Base-by-base conservation (phyloP, 2,329 filamentous ascomycete species). In the Curvularia lunata region DNA sequence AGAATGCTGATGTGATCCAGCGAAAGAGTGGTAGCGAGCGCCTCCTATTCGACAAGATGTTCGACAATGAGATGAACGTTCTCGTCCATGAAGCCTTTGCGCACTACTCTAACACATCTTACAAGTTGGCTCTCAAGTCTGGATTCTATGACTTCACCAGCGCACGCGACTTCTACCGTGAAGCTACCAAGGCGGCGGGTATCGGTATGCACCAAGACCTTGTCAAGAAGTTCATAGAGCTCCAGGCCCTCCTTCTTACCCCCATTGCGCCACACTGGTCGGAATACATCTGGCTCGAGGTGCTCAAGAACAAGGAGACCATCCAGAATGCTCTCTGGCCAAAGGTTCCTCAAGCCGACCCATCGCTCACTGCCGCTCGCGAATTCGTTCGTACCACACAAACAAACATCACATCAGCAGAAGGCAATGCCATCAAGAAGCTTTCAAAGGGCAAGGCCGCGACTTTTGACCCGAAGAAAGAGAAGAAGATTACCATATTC, bases 221-320 rank as follows among this genome's bases (percentile, higher is more conserved):
- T 10, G 84, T 94, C 30, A 80, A 86, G 67, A 86, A 88, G 66
- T 99, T 95, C 78, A 87, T 97, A 65, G 90, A 96, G 79, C 84
- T 96, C 19, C 94, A 97, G 77, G 88, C 91, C 45, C 84, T 96
- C 49, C 83, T 97, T 71, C 81, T 98, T 66, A 85, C 89, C 3
- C 90, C 92, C 50, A 88, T 98, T 62, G 89, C 94, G 2, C 94
- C 95, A 57, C 95, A 99, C 79, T 98, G 92, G 89, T 84, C 91
- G 46, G 95, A 99, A 75, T 90, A 96, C 78, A 87, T 99, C 74
- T 98, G 92, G 92, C 86, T 90, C 53, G 94, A 98, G 78, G 87
- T 98, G 1, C 86, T 99, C 59, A 86, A 90, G 75, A 92, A 88
- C 81, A 77, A 85, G 34, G 80, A 83, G 54, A 90, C 89, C 7